These are phyloP conservation scores for Candida sonorensis DNA, from an alignment of 805 yeast genomes.

Conservation along the genomic window DNA sequence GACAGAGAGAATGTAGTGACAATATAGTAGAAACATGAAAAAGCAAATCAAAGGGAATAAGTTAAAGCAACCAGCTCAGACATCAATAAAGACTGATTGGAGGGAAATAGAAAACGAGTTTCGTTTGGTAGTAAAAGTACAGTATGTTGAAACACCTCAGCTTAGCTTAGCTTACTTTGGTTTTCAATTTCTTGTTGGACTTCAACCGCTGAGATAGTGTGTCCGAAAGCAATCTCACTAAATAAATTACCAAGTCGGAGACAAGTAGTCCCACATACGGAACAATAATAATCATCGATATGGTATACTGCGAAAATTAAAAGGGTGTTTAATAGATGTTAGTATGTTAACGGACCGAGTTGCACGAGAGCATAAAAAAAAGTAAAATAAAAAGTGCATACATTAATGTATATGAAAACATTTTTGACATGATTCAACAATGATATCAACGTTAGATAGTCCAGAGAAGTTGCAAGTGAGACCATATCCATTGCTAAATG, in stretches of 20 bases:
- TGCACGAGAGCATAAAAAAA: no score
- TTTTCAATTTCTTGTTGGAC: no score
- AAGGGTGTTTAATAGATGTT: neutral
- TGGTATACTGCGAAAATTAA: conserved; percentile 11
- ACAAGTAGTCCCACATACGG: conserved; percentile 20
- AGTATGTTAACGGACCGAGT: neutral
- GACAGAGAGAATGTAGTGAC: no score
- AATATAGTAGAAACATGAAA: no score
- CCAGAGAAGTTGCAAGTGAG: conserved; percentile 1
- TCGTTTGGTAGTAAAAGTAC: no score
- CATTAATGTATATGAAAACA: conserved; percentile 2
- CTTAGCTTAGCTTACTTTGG: no score
- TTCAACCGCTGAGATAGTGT: neutral
- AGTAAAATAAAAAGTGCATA: neutral
- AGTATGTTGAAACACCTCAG: no score
- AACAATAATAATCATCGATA: conserved; percentile 15
- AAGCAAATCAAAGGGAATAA: no score
- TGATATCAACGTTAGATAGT: conserved; percentile 3
- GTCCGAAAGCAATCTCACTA: conserved; percentile 13
- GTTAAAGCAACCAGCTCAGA: no score
- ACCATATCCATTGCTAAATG: neutral
- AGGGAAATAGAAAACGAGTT: no score
- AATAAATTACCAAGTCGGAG: conserved; percentile 18
- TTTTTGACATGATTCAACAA: conserved; percentile 3
- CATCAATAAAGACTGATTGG: no score